phyloP scores from a whole-genome alignment of 768 basidiomycete genomes.

The Agrocybe praecox region DNA sequence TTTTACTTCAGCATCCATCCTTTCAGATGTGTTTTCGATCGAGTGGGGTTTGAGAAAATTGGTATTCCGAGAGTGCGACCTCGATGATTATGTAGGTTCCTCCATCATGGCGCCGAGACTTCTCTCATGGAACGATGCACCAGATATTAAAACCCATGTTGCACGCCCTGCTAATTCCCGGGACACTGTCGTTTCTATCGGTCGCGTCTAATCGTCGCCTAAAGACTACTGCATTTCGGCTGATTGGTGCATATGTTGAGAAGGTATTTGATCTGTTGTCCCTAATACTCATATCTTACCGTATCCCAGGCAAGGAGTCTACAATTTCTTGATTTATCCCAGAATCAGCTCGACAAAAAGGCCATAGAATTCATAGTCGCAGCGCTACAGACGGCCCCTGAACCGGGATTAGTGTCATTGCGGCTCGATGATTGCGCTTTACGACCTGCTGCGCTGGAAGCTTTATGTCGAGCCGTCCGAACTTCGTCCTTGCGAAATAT shows the following conservation, averaged over 20 bases:
- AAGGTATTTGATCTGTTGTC: conserved; percentile 46
- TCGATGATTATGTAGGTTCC: conserved; percentile 74
- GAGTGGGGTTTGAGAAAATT: conserved; percentile 93
- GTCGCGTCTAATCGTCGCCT: conserved; percentile 86
- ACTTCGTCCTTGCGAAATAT: conserved; percentile 85
- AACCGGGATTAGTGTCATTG: conserved; percentile 70
- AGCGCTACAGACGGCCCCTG: conserved; percentile 58
- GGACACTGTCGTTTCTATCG: conserved; percentile 78
- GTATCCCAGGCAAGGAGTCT: conserved; percentile 64
- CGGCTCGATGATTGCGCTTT: conserved; percentile 87
- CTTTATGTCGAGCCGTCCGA: conserved; percentile 81
- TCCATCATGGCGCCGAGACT: neutral
- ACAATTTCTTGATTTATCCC: conserved; percentile 89
- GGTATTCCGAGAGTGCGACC: conserved; percentile 82
- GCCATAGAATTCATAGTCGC: conserved; percentile 80
- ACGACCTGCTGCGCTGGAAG: conserved; percentile 74
- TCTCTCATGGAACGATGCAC: neutral
- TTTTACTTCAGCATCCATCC: conserved; percentile 66
- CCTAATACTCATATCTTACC: neutral
- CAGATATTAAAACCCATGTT: conserved; percentile 88
- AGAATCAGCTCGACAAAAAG: conserved; percentile 83
- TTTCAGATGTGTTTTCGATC: conserved; percentile 89
- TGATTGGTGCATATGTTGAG: conserved; percentile 78
- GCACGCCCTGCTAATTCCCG: conserved; percentile 86
- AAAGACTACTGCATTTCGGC: conserved; percentile 73